Evolutionary conservation across 164 flowering plant genomes (phyloP).

Genomic region (Akebia trifoliata): DNA sequence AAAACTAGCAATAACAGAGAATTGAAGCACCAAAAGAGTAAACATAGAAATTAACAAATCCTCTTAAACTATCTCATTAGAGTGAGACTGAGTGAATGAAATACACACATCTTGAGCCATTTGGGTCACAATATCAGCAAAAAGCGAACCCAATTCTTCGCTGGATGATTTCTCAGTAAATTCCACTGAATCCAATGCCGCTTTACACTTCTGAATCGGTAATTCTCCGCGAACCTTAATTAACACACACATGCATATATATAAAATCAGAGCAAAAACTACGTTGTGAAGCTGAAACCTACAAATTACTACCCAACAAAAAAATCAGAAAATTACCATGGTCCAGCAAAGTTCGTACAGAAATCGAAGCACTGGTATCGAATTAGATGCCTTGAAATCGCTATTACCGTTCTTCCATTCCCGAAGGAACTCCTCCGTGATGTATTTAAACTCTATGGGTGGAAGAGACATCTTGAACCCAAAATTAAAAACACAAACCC

Average conservation of each 20-base stretch:
- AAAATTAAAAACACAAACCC: not conserved
- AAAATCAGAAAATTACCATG: constrained; percentile 33
- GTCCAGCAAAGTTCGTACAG: constrained; percentile 81
- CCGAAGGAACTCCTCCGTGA: constrained; percentile 60
- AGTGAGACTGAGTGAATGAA: not conserved
- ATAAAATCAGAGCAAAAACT: not conserved
- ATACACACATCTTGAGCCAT: constrained; percentile 88
- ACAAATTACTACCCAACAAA: not conserved
- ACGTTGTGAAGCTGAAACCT: not conserved
- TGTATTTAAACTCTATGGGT: constrained; percentile 48
- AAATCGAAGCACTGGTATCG: constrained; percentile 71
- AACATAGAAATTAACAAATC: not conserved
- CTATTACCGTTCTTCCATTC: constrained; percentile 62
- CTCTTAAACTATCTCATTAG: not conserved
- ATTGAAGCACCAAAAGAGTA: not conserved
- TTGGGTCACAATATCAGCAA: constrained; percentile 83
- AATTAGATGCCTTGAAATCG: constrained; percentile 39
- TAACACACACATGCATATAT: not conserved
- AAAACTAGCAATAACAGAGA: not conserved
- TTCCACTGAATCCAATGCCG: constrained; percentile 62
- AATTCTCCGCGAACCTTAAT: constrained; percentile 77
- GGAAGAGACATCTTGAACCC: constrained; percentile 52
- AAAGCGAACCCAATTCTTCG: constrained; percentile 56
- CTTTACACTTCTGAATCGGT: constrained; percentile 74
- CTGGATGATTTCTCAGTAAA: constrained; percentile 45